Evolutionary conservation across 2,329 filamentous ascomycete species (phyloP).

Genomic region (Clathrospora elynae): DNA sequence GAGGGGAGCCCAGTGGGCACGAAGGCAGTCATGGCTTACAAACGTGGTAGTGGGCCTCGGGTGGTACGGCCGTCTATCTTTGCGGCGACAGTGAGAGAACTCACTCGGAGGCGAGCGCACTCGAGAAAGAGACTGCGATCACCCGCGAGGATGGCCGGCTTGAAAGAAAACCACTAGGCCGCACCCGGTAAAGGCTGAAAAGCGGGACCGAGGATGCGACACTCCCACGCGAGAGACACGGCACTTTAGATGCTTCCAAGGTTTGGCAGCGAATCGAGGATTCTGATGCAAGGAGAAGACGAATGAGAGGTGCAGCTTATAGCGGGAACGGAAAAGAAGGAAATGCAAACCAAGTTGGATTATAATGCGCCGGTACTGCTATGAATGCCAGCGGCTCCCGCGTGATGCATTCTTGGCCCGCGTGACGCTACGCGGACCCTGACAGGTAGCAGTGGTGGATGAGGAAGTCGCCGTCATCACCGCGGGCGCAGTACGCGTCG

Average conservation of each 20-base stretch:
- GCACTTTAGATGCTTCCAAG: not conserved
- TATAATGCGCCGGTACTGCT: conserved; percentile 13
- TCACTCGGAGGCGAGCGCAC: conserved; percentile 9
- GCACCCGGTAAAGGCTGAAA: conserved; percentile 20
- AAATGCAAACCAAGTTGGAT: conserved; percentile 2
- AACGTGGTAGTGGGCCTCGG: conserved; percentile 10
- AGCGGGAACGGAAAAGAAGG: conserved; percentile 2
- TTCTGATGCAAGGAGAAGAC: conserved; percentile 2
- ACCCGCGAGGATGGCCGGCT: conserved; percentile 17
- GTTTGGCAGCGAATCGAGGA: not conserved
- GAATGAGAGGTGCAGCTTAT: conserved; percentile 11
- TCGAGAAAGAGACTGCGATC: conserved; percentile 26
- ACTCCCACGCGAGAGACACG: not conserved
- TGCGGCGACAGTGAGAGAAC: conserved; percentile 8
- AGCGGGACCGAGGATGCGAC: conserved; percentile 8
- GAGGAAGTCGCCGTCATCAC: conserved; percentile 7
- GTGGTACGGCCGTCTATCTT: conserved; percentile 9
- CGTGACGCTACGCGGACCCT: conserved; percentile 21
- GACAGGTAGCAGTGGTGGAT: conserved; percentile 1
- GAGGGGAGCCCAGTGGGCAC: conserved; percentile 26
- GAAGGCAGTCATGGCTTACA: conserved; percentile 37
- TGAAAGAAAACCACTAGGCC: conserved; percentile 22
- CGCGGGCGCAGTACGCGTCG: conserved; percentile 15
- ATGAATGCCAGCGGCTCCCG: conserved; percentile 16
- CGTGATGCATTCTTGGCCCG: conserved; percentile 22